A percentile compares a stretch with the other conserved stretches of the same genome.
Evolutionary conservation across 495 filamentous ascomycete genomes (phyloP).

Genomic region (Xylaria nigripes): DNA sequence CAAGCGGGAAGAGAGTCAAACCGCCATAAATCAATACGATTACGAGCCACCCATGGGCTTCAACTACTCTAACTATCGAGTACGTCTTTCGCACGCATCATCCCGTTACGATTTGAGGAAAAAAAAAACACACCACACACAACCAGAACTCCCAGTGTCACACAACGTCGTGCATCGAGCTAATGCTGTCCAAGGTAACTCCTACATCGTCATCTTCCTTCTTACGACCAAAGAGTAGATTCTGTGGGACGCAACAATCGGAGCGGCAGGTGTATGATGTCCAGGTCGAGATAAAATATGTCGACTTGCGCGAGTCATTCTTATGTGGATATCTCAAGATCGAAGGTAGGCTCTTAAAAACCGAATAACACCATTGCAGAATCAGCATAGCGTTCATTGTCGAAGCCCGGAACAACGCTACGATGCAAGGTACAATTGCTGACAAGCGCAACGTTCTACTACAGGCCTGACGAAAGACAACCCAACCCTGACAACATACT

Average conservation of each 20-base stretch:
- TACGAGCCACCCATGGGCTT: conserved; percentile 46
- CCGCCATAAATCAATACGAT: conserved; percentile 13
- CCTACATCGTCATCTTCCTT: conserved; percentile 67
- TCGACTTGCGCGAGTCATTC: conserved; percentile 91
- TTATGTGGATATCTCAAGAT: conserved; percentile 94
- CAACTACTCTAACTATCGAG: conserved; percentile 59
- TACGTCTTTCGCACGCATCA: conserved; percentile 29
- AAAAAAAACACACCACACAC: too few species aligned
- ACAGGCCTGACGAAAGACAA: conserved; percentile 90
- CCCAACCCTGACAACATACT: conserved; percentile 93
- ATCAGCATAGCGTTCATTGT: background rate
- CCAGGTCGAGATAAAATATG: conserved; percentile 92
- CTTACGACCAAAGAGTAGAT: conserved; percentile 80
- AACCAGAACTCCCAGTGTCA: background rate
- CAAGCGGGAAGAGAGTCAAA: conserved; percentile 16
- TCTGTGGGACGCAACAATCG: conserved; percentile 83
- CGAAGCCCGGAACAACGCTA: background rate
- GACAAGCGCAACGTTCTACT: conserved; percentile 1
- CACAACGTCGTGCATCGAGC: background rate
- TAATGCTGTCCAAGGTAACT: conserved; percentile 38
- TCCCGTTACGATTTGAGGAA: background rate
- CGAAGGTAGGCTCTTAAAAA: conserved; percentile 57
- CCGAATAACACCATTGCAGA: background rate
- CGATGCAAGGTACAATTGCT: conserved; percentile 6
- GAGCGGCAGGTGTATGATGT: conserved; percentile 89